Base-by-base conservation (phyloP, 805 yeast genomes). In the Yarrowia sp. region DNA sequence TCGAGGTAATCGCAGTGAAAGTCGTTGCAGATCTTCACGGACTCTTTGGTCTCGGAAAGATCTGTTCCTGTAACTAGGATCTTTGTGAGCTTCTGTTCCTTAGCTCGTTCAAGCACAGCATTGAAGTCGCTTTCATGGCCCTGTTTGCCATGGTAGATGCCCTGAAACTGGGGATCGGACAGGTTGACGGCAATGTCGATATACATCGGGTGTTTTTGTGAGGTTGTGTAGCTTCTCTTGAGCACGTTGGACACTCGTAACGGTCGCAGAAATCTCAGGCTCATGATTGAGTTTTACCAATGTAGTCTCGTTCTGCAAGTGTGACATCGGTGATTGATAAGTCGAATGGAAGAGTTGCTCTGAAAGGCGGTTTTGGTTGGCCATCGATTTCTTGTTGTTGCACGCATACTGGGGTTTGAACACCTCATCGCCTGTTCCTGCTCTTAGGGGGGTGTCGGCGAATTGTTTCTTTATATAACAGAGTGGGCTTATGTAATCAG, bases 91-190 rank as follows among this genome's bases (percentile, higher is more conserved):
- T 89, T 84, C 72, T 86, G 84, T 7, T 82, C 77, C 63, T 82
- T 80, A 0, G 97, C 97, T 53, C 97, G 82, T 5, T 81, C 75
- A 7, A 95, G 78, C 1, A 95, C 90, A 8, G 82, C 80, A 14
- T 79, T 81, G 3, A 91, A 77, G 77, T 95, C 99, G 38, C 71
- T 75, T n/a, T 84, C 83, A 75, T 94, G 98, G 68, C 85, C 82
- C 52, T 82, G 83, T 38, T 86, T 85, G 14, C 89, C 92, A 71
- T 91, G 85, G 75, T 95, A 95, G 9, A 77, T 71, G 1, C 99
- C 99, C 59, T 82, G 83, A 77, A 91, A 95, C 95, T 93, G 95
- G 4, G 86, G 82, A 77, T 94, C 99, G 0, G 97, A 89, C 75
- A 94, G 83, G 76, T 94, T 94, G 73, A 92, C 90, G 41, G 85